A percentile compares a stretch with the other conserved stretches of the same genome.
These are phyloP conservation scores for Gossypium rotundifolium DNA, from an alignment of 345 rosid genomes.

Conservation along the genomic window DNA sequence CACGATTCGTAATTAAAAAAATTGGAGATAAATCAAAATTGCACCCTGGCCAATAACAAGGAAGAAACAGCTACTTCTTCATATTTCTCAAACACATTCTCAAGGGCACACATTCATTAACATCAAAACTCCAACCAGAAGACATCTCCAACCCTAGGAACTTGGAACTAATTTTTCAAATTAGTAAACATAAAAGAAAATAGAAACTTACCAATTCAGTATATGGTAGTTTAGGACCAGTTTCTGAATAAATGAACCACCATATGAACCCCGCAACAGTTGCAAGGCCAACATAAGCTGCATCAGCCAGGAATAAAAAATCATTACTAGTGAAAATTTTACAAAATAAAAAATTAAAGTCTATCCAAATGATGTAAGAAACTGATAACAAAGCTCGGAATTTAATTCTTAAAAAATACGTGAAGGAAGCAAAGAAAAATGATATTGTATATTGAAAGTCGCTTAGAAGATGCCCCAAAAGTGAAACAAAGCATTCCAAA, in stretches of 20 bases:
- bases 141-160: neutral
- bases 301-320: slow-evolving; percentile 20
- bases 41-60: neutral
- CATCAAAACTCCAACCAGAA: neutral
- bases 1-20: neutral
- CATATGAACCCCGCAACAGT: slow-evolving; percentile 97
- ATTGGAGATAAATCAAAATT: neutral
- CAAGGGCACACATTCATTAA: neutral
- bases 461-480: neutral
- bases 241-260: slow-evolving; percentile 89
- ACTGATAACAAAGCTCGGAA: neutral
- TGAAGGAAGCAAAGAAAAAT: slow-evolving; percentile 2
- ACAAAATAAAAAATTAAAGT: neutral
- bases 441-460: neutral
- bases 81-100: neutral
- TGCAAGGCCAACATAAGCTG: slow-evolving; percentile 98
- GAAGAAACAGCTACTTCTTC: neutral
- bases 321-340: neutral
- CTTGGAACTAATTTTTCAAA: neutral
- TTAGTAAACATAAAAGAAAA: neutral
- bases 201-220: slow-evolving; percentile 69
- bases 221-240: slow-evolving; percentile 83
- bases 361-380: neutral
- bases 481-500: slow-evolving; percentile 3
- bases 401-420: neutral